Evolutionary conservation across 2,329 filamentous ascomycete genomes (phyloP), one percentile per base, ranked within the genome.

Genomic region (Fusarium tricinctum): DNA sequence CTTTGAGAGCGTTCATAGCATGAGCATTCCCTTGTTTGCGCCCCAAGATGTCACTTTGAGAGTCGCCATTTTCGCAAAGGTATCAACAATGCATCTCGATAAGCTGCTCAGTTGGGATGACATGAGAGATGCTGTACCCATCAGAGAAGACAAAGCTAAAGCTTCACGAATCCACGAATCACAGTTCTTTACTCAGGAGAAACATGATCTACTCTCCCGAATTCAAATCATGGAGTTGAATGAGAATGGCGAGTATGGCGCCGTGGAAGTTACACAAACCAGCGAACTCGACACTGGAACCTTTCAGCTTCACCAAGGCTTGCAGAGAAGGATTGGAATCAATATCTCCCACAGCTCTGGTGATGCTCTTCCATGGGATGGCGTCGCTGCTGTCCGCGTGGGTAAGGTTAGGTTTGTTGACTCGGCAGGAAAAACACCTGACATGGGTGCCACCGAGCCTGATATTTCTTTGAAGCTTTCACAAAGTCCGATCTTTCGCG

Each of bases 81-180:
- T 97, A 35, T 96, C 93, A 2, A 83, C 90, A 0, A 97, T 97
- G 90, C 96, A 99, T 80, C 86, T 99, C 22, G 96, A 99, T 79
- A 98, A 97, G 81, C 85, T 99, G 50, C 87, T 97, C 14, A 99
- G 96, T 81, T 99, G 96, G 96, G 96, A 99, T 77, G 96, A 98
- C 74, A 97, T 99, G 90, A 90, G 95, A 60, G 95, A 99, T 78
- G 86, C 88, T 19, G 84, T 89, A 49, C 85, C 86, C 26, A 59
- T 68, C 4, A 86, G 87, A 66, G 85, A 86, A 56, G 82, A 83
- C 42, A 85, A 82, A 58, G 77, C 82, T 7, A 87, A 85, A 64
- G 86, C 83, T 42, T 86, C 92, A 23, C 87, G 96, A 13, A 90
- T 99, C 69, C 90, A 93, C 14, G 96, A 99, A 78, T 91, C 92